Evolutionary conservation across 73 alveolate genomes (phyloP).

Genomic region (Diophrys appendiculata): DNA sequence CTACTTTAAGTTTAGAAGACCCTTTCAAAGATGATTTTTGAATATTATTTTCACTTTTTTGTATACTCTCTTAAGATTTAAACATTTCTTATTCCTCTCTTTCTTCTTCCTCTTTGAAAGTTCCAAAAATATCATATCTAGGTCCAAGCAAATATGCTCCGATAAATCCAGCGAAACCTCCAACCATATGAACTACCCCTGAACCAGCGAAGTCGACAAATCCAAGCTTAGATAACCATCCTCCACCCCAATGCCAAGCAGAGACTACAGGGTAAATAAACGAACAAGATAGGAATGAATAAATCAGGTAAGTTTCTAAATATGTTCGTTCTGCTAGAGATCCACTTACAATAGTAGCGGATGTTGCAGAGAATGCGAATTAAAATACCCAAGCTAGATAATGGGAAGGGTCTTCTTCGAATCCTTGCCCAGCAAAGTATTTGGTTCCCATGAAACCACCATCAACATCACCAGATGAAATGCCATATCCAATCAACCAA

Average conservation of each 20-base stretch:
- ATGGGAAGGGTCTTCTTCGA: constrained; percentile 16
- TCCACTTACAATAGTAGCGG: constrained; percentile 77
- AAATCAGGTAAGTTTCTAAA: constrained; percentile 56
- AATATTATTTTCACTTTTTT: not conserved
- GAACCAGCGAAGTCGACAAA: constrained; percentile 59
- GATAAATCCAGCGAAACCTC: constrained; percentile 19
- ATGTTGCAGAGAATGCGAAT: constrained; percentile 68
- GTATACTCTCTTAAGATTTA: not conserved
- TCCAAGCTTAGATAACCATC: constrained; percentile 44
- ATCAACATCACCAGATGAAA: constrained; percentile 44
- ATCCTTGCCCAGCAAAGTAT: constrained; percentile 1
- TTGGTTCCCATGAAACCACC: constrained; percentile 20
- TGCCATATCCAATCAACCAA: constrained; percentile 44
- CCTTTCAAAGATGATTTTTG: not conserved
- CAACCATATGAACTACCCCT: constrained; percentile 39
- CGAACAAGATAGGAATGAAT: constrained; percentile 60
- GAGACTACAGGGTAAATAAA: constrained; percentile 75
- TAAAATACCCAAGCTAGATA: constrained; percentile 29
- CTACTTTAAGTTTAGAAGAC: not conserved
- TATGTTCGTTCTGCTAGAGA: constrained; percentile 77
- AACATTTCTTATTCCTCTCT: not conserved
- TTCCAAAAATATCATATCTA: not conserved
- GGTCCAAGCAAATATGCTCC: constrained; percentile 1
- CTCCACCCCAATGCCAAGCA: constrained; percentile 64
- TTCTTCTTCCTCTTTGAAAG: not conserved